Conservation (phyloP, 495 filamentous ascomycete species). For the Aspergillus heteromorphus region DNA sequence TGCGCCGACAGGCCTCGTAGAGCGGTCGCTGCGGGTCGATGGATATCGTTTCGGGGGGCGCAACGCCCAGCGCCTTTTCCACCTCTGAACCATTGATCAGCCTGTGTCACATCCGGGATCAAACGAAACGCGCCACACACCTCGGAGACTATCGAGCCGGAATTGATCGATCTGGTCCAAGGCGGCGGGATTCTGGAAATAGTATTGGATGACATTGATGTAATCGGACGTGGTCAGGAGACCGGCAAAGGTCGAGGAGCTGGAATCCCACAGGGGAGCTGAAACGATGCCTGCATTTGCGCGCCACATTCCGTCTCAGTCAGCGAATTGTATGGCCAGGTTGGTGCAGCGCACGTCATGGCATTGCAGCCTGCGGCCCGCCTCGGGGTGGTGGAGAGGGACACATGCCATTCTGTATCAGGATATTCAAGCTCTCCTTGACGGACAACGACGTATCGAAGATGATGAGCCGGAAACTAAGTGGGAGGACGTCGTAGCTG, state of each 20-base stretch:
- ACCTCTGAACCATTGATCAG: conserved; percentile 60
- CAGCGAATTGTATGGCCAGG: conserved; percentile 18
- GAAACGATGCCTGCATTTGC: conserved; percentile 80
- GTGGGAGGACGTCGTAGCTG: conserved; percentile 97
- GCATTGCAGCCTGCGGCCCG: background rate
- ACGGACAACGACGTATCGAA: conserved; percentile 93
- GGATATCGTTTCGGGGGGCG: conserved; percentile 90
- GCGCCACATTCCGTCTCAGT: conserved; percentile 9
- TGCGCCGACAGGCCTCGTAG: conserved; percentile 91
- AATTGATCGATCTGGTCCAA: conserved; percentile 90
- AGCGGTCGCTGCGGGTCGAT: conserved; percentile 84
- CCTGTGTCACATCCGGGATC: background rate
- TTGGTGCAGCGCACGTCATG: background rate
- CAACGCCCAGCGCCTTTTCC: conserved; percentile 85
- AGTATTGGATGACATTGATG: conserved; percentile 98
- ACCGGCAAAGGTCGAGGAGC: conserved; percentile 87
- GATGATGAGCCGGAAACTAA: conserved; percentile 92
- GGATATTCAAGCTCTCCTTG: conserved; percentile 92
- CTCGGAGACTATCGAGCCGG: conserved; percentile 84
- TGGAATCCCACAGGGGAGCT: conserved; percentile 95
- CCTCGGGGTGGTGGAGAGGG: conserved; percentile 3
- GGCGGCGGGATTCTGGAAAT: conserved; percentile 94
- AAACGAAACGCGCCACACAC: conserved; percentile 36
- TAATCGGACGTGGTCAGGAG: conserved; percentile 94
- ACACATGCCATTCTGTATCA: conserved; percentile 88